Evolutionary conservation across 352 stramenopile species (phyloP), one percentile per base, ranked within the genome.

Genomic region (Globisporangium carolinianum): DNA sequence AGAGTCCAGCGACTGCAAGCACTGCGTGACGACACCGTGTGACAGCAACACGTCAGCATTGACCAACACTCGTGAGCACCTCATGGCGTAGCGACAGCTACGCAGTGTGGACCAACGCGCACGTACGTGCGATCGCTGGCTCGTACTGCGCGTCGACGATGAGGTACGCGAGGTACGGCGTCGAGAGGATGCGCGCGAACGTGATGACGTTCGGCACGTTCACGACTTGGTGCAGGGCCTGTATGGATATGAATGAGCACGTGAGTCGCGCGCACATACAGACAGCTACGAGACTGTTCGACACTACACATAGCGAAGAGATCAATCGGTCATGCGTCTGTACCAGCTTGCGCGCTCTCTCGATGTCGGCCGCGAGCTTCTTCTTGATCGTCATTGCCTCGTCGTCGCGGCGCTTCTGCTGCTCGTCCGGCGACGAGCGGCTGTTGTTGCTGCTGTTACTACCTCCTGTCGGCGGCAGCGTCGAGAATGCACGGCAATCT

Each of bases 151-250:
- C 81, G 57, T 87, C 66, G 43, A 84, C 63, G 61, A 94, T 89
- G 51, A 91, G 62, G 60, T 87, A 79, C 36, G 76, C 75, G 15
- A 94, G 61, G 57, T 91, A 94, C 2, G 83, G 83, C 43, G 83
- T 94, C 52, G 79, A 69, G 39, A 87, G 46, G 63, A 94, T 91
- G 39, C 83, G 69, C 7, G 81, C 74, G 36, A 86, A 71, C n/a
- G 83, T 94, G 58, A 94, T 91, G 15, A 82, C 62, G 50, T 94
- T 94, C 8, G 83, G 81, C 37, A 89, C 69, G 49, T 90, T 94
- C 52, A 89, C 54, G 5, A 92, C 69, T 68, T 90, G 77, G 38
- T 87, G 78, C 57, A 82, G 67, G n/a, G 77, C 71, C 75, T 85
- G 45, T 42, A 53, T 3, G 9, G 9, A 15, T n/a, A 15, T 17